Evolutionary conservation across 441 rosid species (phyloP).

Genomic region (Breynia disticha): DNA sequence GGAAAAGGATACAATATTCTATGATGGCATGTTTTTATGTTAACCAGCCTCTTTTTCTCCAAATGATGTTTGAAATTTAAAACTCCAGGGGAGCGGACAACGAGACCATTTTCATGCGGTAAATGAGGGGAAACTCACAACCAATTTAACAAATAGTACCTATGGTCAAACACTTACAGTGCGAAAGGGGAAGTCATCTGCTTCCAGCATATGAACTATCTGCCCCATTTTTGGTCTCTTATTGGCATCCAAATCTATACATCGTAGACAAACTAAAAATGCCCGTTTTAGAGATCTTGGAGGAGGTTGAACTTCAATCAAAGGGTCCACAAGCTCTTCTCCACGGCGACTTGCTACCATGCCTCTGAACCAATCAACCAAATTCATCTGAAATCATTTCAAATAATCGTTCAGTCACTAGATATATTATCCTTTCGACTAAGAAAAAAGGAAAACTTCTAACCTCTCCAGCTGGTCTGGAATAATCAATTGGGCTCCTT

Average conservation of each 20-base stretch:
- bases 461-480: conserved; percentile 92
- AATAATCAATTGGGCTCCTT: conserved; percentile 79
- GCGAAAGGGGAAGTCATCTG: conserved; percentile 84
- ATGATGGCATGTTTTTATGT: background rate
- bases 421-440: background rate
- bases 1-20: background rate
- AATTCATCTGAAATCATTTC: conserved; percentile 53
- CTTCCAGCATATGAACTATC: conserved; percentile 89
- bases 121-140: background rate
- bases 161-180: conserved; percentile 30
- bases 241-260: conserved; percentile 73
- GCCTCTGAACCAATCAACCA: conserved; percentile 93
- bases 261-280: conserved; percentile 74
- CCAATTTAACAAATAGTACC: background rate
- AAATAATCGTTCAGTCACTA: background rate
- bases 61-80: too few relatives aligned
- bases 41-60: too few relatives aligned
- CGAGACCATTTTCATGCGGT: background rate
- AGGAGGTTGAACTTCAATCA: conserved; percentile 47
- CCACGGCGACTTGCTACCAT: conserved; percentile 86
- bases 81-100: too few relatives aligned
- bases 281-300: conserved; percentile 66
- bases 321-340: conserved; percentile 75
- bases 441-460: conserved; percentile 3
- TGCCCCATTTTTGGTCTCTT: conserved; percentile 98